A percentile compares a stretch with the other conserved stretches of the same genome.
Evolutionary conservation across 2,329 filamentous ascomycete species (phyloP).

Genomic region (Arthrobotrys iridis): DNA sequence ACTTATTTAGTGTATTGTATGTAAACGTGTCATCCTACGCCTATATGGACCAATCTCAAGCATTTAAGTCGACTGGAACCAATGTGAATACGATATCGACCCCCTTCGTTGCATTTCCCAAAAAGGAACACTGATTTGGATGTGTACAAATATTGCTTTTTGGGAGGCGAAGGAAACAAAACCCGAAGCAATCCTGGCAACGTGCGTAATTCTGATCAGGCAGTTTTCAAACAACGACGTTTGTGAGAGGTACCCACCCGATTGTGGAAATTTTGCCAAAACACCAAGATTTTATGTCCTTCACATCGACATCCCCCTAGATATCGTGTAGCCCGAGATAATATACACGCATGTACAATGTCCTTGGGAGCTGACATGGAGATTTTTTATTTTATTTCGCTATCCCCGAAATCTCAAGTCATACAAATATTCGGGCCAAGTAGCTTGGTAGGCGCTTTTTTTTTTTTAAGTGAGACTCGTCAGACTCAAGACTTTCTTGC

Average conservation of each 20-base stretch:
- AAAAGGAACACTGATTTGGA: no score
- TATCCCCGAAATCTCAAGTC: slow-evolving; percentile 19
- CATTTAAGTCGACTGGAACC: no score
- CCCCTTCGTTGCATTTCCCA: no score
- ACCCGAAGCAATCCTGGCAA: no score
- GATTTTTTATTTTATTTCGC: slow-evolving; percentile 3
- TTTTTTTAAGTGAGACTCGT: slow-evolving; percentile 1
- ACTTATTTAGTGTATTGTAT: no score
- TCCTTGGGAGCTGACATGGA: neutral
- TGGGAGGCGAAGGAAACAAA: no score
- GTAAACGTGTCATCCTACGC: no score
- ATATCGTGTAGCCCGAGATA: slow-evolving; percentile 8
- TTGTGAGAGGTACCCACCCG: slow-evolving; percentile 17
- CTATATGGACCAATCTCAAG: no score
- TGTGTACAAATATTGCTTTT: no score
- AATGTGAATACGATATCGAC: no score
- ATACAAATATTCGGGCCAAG: slow-evolving; percentile 19
- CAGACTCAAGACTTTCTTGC: slow-evolving; percentile 26
- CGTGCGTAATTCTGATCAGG: no score
- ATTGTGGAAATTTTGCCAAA: slow-evolving; percentile 52
- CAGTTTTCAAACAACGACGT: neutral
- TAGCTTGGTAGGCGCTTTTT: neutral
- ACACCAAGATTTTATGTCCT: slow-evolving; percentile 37
- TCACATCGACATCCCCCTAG: slow-evolving; percentile 15
- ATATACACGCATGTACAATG: neutral